Conservation (phyloP, 2,329 filamentous ascomycete species). For the Ophiocordyceps sinensis region DNA sequence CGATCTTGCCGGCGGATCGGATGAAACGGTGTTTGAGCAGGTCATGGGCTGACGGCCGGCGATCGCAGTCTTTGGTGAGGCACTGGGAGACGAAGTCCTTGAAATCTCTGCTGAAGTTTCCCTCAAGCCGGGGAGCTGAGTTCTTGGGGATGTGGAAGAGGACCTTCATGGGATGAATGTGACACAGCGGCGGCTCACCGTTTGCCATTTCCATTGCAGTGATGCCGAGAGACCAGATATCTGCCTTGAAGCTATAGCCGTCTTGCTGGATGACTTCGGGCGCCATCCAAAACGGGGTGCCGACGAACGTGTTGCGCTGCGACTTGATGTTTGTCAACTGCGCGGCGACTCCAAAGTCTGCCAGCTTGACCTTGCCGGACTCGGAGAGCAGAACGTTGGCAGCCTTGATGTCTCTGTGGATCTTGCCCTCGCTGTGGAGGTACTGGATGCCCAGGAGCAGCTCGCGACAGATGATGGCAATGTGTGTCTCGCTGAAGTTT, state of each 20-base stretch:
- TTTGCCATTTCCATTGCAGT: constrained; percentile 82
- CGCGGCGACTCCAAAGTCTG: constrained; percentile 92
- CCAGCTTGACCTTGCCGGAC: constrained; percentile 81
- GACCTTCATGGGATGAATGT: constrained; percentile 86
- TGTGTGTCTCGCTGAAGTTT: constrained; percentile 75
- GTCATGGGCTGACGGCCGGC: constrained; percentile 71
- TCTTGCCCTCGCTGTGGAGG: constrained; percentile 84
- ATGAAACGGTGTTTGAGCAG: constrained; percentile 83
- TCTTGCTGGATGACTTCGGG: constrained; percentile 87
- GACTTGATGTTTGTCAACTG: constrained; percentile 97
- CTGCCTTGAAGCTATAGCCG: constrained; percentile 72
- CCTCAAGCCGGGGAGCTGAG: constrained; percentile 69
- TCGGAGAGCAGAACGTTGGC: constrained; percentile 92
- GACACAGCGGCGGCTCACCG: constrained; percentile 76
- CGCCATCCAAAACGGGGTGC: constrained; percentile 95
- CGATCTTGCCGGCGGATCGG: constrained; percentile 71
- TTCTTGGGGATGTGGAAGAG: constrained; percentile 86
- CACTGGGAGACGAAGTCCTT: constrained; percentile 88
- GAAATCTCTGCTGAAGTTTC: constrained; percentile 77
- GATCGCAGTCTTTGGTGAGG: constrained; percentile 81
- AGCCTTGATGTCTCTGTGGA: constrained; percentile 93
- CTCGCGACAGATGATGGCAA: constrained; percentile 88
- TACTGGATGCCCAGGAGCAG: constrained; percentile 84
- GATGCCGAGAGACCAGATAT: constrained; percentile 87
- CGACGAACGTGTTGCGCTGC: constrained; percentile 92